Conservation (phyloP, 2,329 filamentous ascomycete species). For the Chaetomium sp. region DNA sequence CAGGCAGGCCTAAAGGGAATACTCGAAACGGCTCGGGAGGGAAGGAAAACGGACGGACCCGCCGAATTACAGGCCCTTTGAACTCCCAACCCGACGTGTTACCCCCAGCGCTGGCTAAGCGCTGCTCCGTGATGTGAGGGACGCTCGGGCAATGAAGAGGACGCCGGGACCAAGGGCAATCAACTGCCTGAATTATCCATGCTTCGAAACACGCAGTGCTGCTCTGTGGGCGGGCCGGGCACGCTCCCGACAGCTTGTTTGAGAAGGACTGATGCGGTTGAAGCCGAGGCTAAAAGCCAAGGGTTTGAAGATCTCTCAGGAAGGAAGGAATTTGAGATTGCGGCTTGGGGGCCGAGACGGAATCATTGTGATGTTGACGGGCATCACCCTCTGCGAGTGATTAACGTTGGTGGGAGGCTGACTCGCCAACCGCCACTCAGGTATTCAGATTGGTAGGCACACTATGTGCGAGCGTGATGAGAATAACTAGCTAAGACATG, state of each 20-base stretch:
- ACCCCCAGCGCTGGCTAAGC: neutral
- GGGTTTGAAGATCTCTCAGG: no score
- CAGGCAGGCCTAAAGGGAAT: constrained; percentile 16
- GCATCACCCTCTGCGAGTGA: no score
- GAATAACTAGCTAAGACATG: no score
- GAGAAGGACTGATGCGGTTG: neutral
- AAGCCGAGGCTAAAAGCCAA: no score
- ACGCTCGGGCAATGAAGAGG: neutral
- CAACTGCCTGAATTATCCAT: neutral
- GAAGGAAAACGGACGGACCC: neutral
- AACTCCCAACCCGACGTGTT: neutral
- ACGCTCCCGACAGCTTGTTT: neutral
- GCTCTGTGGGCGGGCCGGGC: neutral
- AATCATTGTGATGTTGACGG: no score
- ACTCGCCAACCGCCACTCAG: no score
- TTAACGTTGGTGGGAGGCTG: no score
- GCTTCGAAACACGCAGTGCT: neutral
- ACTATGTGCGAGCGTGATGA: no score
- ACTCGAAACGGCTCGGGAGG: constrained; percentile 15
- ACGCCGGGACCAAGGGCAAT: neutral
- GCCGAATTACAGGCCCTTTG: no score
- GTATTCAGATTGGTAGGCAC: no score
- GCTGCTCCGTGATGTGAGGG: constrained; percentile 4
- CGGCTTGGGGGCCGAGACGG: no score
- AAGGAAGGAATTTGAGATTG: no score